Base-by-base conservation (phyloP, 2,329 filamentous ascomycete species). In the Colletotrichum orbiculare region DNA sequence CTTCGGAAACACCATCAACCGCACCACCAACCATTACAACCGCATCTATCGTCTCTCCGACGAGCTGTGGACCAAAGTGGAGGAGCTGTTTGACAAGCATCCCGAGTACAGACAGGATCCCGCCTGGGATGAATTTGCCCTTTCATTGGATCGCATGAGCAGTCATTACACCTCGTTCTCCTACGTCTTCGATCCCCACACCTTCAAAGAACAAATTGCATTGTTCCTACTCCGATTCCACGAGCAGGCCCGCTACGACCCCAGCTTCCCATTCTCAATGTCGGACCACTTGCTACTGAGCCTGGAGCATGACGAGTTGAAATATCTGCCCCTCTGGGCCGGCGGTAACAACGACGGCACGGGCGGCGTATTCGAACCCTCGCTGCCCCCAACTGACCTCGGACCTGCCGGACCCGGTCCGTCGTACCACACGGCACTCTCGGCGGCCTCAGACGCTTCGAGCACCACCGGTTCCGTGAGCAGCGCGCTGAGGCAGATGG, bases 241-340 rank as follows among this genome's bases (percentile, higher is more conserved):
- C 17, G 2, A 15, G 2, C n/a, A 48, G 25, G 25, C 0, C 76
- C 77, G 72, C 9, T 69, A 2, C 70, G 70, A 1, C 66, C 68
- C 8, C 73, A 75, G 4, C 69, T 77, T 11, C 74, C 79, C 35
- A 74, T 78, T 3, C 70, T 73, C 1, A 72, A 67, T 79, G 3
- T 81, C 78, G 1, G 74, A 76, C 3, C 82, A 86, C 68, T 67
- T 86, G 33, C 73, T 89, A 0, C 79, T 89, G 1, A 82, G 79
- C 6, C 79, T 91, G 2, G 75, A 77, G 1, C 81, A 86, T 4
- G 77, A 84, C 2, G 89, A 92, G 75, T 82, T 86, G 68, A 85
- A 85, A 61, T 91, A 83, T 67, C 78, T 91, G 3, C 89, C 89
- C 0, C 77, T 91, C 4, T 91, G 88, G 88, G 88, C 87, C 0